Evolutionary conservation across 768 basidiomycete genomes (phyloP), one percentile per base, ranked within the genome.

Genomic region (Suillus luteus): DNA sequence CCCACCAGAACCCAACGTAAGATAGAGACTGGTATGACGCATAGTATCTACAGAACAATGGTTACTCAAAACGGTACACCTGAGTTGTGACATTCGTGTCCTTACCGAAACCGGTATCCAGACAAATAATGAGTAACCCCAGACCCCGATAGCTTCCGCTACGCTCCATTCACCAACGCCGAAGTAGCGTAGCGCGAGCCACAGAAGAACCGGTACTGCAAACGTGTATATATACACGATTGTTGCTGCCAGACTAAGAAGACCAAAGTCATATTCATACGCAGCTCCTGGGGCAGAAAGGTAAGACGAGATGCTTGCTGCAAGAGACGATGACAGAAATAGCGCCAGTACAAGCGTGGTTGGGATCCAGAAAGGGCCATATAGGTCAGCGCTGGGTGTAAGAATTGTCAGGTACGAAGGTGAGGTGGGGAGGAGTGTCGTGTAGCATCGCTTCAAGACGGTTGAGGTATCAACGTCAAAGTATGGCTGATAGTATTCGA

Each of bases 321-420:
- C 93, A 44, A 99, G 88, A 40, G 93, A 95, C 1, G 96, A 97
- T 31, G 92, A 96, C 63, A 97, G 86, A 81, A 96, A 98, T 64
- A 98, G 87, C 0, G 90, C 83, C 72, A 99, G 93, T 51, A 97
- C 90, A 66, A 99, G 86, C 1, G 96, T 99, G 1, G 95, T 96
- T 43, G 97, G 84, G 0, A 96, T 94, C 96, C 96, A 99, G 80
- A 99, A 98, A 1, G 96, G 95, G 0, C 96, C 96, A 73, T 92
- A 91, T 46, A 93, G 84, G 73, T 93, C 91, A 46, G 67, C 68
- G 10, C 73, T 72, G 17, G 82, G 73, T 48, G 88, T 82, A 49
- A 90, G 90, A 60, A 81, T 83, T 5, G 86, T 80, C 59, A 86
- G 81, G 71, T 86, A 93, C 49, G 84, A 82, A 4, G 85, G 77